Evolutionary conservation across 1,284 basidiomycete species (phyloP), one percentile per base, ranked within the genome.

Genomic region (Lentinus polychrous): DNA sequence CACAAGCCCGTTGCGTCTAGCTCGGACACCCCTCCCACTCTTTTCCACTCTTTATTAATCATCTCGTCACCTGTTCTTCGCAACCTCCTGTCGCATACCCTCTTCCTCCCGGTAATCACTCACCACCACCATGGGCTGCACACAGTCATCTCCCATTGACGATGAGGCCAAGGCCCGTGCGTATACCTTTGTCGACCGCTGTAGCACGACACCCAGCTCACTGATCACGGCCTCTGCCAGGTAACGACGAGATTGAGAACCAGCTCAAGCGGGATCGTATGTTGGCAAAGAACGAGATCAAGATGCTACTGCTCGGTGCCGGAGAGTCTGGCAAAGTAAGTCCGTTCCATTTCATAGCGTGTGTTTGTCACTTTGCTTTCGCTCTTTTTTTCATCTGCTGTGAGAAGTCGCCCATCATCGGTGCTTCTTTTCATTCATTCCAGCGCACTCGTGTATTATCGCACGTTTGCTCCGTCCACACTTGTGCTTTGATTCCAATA

Each of bases 221-320:
- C 45, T 33, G 34, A 38, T 44, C 17, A 36, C 41, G 27, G 10
- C 5, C 36, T 27, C 33, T 45, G 23, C 1, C 58, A 90, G 86
- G 86, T 65, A 96, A 94, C 66, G 91, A 94, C 61, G 92, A 93
- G 75, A 98, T 97, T 62, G 94, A 97, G 73, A 87, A 78, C 66
- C 94, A 97, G 72, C 80, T 98, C 60, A 94, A 92, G 75, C 79
- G 86, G 59, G 94, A 98, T 72, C 76, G 91, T 43, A 81, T 91
- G 69, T 86, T 89, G 74, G 86, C 93, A 49, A 88, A 91, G 77
- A 95, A 94, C 65, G 93, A 95, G 70, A 92, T 96, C 66, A 95
- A 94, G 74, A 91, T 92, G 88, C 63, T 92, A 58, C 66, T 95
- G 50, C 74, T 95, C 39, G 93, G 93, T 58, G 92, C 93, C 50